Conservation (phyloP, 306 rosid genomes). For the Medicago lupulina region DNA sequence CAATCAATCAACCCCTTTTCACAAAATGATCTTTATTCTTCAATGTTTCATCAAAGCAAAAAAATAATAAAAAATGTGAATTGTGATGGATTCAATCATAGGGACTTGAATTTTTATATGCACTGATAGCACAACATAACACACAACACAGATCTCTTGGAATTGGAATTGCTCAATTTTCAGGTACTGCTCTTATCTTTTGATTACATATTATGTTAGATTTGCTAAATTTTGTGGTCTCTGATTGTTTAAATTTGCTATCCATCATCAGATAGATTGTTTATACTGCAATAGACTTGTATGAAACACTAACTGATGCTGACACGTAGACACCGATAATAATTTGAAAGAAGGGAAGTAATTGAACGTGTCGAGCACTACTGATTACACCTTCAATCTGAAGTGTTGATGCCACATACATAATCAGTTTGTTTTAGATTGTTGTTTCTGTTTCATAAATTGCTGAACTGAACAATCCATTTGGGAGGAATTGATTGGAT, state of each 20-base stretch:
- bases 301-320: neutral
- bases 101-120: constrained; percentile 4
- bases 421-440: neutral
- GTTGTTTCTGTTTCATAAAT: neutral
- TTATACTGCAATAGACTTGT: neutral
- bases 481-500: neutral
- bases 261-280: too few species aligned
- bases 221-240: neutral
- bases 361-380: neutral
- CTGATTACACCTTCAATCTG: neutral
- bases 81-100: neutral
- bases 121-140: neutral
- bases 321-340: neutral
- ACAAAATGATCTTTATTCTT: constrained; percentile 2
- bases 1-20: neutral
- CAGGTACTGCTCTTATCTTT: constrained; percentile 19
- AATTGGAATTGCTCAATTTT: constrained; percentile 27
- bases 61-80: neutral
- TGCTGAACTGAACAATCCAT: neutral
- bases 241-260: neutral
- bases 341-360: neutral
- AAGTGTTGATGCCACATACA: neutral
- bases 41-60: neutral
- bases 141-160: constrained; percentile 30
- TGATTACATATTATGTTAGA: neutral